These are phyloP conservation scores for Bolboschoenoplectus hybrid DNA, from an alignment of 202 grass and related monocot genomes.

Conservation along the genomic window DNA sequence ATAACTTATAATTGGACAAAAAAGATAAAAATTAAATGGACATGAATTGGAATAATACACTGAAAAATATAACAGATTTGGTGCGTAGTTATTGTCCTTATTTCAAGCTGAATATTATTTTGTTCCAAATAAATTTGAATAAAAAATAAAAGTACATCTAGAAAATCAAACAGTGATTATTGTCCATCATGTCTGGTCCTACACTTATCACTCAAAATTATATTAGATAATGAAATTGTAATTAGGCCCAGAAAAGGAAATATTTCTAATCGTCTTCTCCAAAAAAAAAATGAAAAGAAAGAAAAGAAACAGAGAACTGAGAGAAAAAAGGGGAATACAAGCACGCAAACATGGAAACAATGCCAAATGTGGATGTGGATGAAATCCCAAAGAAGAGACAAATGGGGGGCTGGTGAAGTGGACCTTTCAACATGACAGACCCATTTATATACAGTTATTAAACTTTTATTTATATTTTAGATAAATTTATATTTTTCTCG, in stretches of 20 bases:
- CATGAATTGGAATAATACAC: too few relatives aligned
- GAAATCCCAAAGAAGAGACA: constrained; percentile 21
- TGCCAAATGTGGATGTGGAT: constrained; percentile 4
- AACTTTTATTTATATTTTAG: too few relatives aligned
- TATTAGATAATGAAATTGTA: neutral
- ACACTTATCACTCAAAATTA: neutral
- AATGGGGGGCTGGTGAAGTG: constrained; percentile 18
- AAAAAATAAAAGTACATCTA: too few relatives aligned
- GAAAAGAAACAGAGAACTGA: neutral
- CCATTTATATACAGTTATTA: too few relatives aligned
- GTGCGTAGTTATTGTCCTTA: too few relatives aligned
- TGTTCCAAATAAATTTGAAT: too few relatives aligned
- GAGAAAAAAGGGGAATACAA: neutral
- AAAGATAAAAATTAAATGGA: too few relatives aligned
- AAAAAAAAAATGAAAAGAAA: neutral
- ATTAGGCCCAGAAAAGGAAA: neutral
- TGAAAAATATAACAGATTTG: too few relatives aligned
- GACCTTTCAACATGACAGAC: constrained; percentile 31
- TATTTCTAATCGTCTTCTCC: neutral
- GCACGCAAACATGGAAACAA: neutral
- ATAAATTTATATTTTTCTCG: too few relatives aligned
- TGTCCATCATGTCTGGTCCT: neutral
- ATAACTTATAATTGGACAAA: too few relatives aligned
- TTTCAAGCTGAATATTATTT: too few relatives aligned
- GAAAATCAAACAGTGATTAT: neutral